These are phyloP conservation scores for Epichloe elymi DNA, from an alignment of 2,329 filamentous ascomycete genomes.

Conservation along the genomic window DNA sequence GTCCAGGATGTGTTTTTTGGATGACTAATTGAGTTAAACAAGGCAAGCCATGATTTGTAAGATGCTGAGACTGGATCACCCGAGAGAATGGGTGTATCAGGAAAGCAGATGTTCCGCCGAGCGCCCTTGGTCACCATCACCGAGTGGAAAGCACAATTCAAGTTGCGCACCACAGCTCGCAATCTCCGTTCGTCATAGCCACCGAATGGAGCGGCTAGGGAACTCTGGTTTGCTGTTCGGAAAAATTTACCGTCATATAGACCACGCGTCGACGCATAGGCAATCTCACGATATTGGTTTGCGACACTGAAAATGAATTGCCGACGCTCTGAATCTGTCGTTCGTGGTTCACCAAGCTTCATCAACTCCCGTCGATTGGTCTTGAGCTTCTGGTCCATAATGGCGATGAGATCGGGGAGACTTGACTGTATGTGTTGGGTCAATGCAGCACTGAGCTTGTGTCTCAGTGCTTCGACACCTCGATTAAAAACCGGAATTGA, in stretches of 20 bases:
- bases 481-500: slow-evolving; percentile 7
- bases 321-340: neutral
- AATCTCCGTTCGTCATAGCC: neutral
- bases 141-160: neutral
- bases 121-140: neutral
- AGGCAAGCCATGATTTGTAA: neutral
- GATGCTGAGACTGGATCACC: neutral
- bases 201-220: neutral
- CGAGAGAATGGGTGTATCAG: neutral
- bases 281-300: neutral
- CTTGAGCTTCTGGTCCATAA: slow-evolving; percentile 7
- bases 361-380: neutral
- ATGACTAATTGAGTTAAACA: neutral
- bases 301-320: neutral
- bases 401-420: slow-evolving; percentile 4
- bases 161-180: neutral
- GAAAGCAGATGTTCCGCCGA: neutral
- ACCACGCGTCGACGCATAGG: neutral
- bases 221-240: neutral
- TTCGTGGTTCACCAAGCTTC: neutral
- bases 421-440: slow-evolving; percentile 2
- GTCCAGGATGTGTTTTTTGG: neutral
- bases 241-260: neutral
- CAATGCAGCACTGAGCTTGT: slow-evolving; percentile 6
- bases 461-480: slow-evolving; percentile 4